These are phyloP conservation scores for Zoysia matrella DNA, from an alignment of 202 grass and related monocot genomes.

Conservation along the genomic window DNA sequence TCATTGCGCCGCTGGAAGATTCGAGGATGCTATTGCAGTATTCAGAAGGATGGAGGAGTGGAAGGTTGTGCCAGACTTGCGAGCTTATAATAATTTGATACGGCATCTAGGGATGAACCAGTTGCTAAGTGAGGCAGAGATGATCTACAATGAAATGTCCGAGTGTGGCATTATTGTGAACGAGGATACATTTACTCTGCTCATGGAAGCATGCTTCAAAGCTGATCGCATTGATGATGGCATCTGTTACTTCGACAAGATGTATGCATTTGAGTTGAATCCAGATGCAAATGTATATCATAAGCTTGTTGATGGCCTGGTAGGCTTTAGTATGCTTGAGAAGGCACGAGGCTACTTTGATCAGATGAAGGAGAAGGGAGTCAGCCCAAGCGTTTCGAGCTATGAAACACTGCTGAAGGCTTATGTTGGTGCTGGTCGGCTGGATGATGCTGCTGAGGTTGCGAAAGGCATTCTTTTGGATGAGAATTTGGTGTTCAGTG, in stretches of 20 bases:
- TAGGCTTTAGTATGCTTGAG: conserved; percentile 50
- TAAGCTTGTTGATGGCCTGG: conserved; percentile 54
- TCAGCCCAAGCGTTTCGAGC: conserved; percentile 55
- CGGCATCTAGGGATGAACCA: conserved; percentile 55
- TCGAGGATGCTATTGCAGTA: conserved; percentile 52
- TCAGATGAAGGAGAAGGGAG: conserved; percentile 66
- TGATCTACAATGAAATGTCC: conserved; percentile 61
- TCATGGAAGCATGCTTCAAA: conserved; percentile 71
- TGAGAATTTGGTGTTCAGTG: conserved; percentile 56
- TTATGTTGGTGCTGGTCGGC: conserved; percentile 39
- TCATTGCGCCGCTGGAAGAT: conserved; percentile 62
- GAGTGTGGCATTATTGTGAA: conserved; percentile 41
- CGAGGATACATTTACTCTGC: conserved; percentile 65
- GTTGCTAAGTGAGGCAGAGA: conserved; percentile 55
- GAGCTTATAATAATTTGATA: conserved; percentile 84
- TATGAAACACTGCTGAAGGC: conserved; percentile 74
- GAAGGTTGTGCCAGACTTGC: conserved; percentile 57
- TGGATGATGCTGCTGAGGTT: conserved; percentile 59
- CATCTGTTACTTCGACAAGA: conserved; percentile 67
- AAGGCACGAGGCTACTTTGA: conserved; percentile 65
- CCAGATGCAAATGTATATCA: conserved; percentile 65
- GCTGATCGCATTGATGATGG: conserved; percentile 58
- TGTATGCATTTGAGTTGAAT: conserved; percentile 67
- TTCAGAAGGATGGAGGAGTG: conserved; percentile 71
- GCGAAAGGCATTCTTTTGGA: conserved; percentile 70